phyloP scores from a whole-genome alignment of 1,284 basidiomycete species.

The Moesziomyces aphidis region DNA sequence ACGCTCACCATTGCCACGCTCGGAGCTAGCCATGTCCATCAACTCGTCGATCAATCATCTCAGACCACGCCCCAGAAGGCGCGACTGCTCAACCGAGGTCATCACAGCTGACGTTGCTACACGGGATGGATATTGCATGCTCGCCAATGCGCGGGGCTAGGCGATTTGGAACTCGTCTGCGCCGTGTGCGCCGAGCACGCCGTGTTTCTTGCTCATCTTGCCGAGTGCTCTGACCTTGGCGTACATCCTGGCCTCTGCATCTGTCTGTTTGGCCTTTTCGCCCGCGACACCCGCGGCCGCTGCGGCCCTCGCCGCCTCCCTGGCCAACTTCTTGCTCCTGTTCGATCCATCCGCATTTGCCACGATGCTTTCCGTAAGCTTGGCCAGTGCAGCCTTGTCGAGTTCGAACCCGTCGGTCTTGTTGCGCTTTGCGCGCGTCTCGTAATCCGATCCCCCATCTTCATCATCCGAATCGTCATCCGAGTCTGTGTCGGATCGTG shows the following conservation, averaged over 20 bases:
- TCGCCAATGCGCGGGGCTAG: neutral
- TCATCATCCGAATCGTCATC: constrained; percentile 11
- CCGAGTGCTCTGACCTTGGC: constrained; percentile 86
- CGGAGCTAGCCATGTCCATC: no score
- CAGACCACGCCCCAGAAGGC: no score
- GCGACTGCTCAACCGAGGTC: no score
- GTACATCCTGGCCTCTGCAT: constrained; percentile 87
- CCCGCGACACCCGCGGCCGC: constrained; percentile 8
- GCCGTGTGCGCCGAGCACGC: constrained; percentile 80
- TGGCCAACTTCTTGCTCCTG: constrained; percentile 21
- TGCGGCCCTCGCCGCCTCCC: constrained; percentile 17
- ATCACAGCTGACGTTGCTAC: no score
- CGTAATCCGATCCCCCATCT: constrained; percentile 38
- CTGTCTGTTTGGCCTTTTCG: constrained; percentile 65
- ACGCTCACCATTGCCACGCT: no score
- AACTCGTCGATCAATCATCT: no score
- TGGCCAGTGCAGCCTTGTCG: constrained; percentile 14
- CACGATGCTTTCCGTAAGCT: constrained; percentile 41
- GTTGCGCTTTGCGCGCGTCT: constrained; percentile 9
- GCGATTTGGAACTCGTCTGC: constrained; percentile 68
- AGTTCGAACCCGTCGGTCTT: constrained; percentile 29
- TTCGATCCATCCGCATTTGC: constrained; percentile 71
- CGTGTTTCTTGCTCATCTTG: constrained; percentile 81
- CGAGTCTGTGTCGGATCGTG: constrained; percentile 1
- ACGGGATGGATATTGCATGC: neutral